These are phyloP conservation scores for Cutaneotrichosporon spelunceum DNA, from an alignment of 1,284 basidiomycete genomes.

Conservation along the genomic window DNA sequence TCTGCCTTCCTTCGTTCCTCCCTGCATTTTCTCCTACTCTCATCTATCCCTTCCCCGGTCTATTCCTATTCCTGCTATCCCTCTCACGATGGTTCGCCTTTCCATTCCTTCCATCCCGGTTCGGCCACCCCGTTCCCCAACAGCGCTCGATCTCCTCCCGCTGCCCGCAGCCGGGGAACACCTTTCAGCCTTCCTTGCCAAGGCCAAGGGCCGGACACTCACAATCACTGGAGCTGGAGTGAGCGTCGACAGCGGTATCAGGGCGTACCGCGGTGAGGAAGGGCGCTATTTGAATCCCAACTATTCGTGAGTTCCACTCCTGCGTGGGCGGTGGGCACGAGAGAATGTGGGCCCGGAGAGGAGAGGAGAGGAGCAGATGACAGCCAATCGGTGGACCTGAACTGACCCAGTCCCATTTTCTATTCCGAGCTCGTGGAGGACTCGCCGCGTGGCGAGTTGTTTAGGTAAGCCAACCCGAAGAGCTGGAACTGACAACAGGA, in stretches of 20 bases:
- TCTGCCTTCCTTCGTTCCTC: not conserved
- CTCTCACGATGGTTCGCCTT: slow-evolving; percentile 54
- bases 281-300: slow-evolving; percentile 86
- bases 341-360: not conserved
- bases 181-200: slow-evolving; percentile 63
- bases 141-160: slow-evolving; percentile 52
- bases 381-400: not conserved
- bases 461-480: slow-evolving; percentile 57
- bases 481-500: slow-evolving; percentile 27
- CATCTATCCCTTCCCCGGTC: not conserved
- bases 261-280: slow-evolving; percentile 78
- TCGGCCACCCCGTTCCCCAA: slow-evolving; percentile 53
- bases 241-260: slow-evolving; percentile 85
- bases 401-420: slow-evolving; percentile 50
- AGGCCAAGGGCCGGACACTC: slow-evolving; percentile 62
- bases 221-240: slow-evolving; percentile 86
- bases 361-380: not conserved
- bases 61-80: not conserved
- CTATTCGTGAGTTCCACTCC: slow-evolving; percentile 64
- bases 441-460: slow-evolving; percentile 62
- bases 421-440: slow-evolving; percentile 78
- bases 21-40: not conserved
- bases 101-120: slow-evolving; percentile 74
- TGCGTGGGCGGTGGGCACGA: not conserved
- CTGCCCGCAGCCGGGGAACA: slow-evolving; percentile 61